A percentile compares a stretch with the other conserved stretches of the same genome.
Conservation (phyloP, 805 yeast genomes). For the Wickerhamomyces kurtzmanii region DNA sequence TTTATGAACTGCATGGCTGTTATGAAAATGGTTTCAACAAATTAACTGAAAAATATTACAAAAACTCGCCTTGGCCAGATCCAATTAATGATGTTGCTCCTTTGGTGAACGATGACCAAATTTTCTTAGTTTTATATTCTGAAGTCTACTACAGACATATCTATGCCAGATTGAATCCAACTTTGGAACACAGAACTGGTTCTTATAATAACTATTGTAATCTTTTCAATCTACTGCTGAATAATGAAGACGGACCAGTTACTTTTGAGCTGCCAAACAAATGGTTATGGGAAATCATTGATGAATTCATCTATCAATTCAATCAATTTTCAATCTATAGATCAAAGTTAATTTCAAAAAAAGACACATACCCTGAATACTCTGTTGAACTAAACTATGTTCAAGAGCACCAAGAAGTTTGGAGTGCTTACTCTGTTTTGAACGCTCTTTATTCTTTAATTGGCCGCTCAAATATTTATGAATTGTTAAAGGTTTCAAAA, state of each 20-base stretch:
- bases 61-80: slow-evolving; percentile 33
- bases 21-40: slow-evolving; percentile 35
- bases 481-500: slow-evolving; percentile 25
- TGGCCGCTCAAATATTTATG: slow-evolving; percentile 27
- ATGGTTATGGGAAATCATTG: slow-evolving; percentile 44
- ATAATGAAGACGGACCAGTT: slow-evolving; percentile 30
- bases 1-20: slow-evolving; percentile 30
- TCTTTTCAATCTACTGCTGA: slow-evolving; percentile 33
- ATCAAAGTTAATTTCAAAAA: slow-evolving; percentile 22
- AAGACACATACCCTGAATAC: slow-evolving; percentile 14
- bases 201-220: slow-evolving; percentile 40
- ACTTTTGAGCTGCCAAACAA: slow-evolving; percentile 35
- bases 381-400: slow-evolving; percentile 25
- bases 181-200: slow-evolving; percentile 32
- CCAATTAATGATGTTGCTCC: slow-evolving; percentile 31
- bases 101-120: slow-evolving; percentile 32
- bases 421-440: slow-evolving; percentile 37
- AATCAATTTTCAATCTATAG: slow-evolving; percentile 33
- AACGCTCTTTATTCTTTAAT: slow-evolving; percentile 37
- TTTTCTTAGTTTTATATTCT: slow-evolving; percentile 33
- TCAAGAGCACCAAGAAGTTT: slow-evolving; percentile 27
- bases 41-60: slow-evolving; percentile 33
- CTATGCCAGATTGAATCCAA: slow-evolving; percentile 32
- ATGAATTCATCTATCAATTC: slow-evolving; percentile 42
- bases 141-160: slow-evolving; percentile 41